phyloP scores from a whole-genome alignment of 2,329 filamentous ascomycete species.

The Nemania sp. region DNA sequence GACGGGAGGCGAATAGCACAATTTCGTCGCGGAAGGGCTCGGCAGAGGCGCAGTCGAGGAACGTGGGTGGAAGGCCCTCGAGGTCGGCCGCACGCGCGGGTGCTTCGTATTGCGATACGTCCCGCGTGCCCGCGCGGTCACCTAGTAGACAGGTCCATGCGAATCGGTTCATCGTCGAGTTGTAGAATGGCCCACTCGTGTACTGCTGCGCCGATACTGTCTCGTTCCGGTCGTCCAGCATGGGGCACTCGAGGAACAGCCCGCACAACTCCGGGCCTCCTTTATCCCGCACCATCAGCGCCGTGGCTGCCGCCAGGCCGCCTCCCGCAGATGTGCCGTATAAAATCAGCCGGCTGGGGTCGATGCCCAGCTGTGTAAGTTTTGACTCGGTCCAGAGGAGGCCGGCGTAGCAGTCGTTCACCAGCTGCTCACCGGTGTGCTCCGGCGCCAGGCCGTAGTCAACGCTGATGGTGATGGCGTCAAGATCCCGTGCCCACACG shows the following conservation, averaged over 20 bases:
- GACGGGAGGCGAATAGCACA: conserved; percentile 39
- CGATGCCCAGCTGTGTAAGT: conserved; percentile 44
- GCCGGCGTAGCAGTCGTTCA: conserved; percentile 45
- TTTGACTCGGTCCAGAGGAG: conserved; percentile 41
- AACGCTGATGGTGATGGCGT: conserved; percentile 39
- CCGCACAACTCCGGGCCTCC: conserved; percentile 41
- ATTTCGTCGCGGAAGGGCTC: conserved; percentile 43
- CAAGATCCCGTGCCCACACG: conserved; percentile 37
- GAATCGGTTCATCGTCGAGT: conserved; percentile 35
- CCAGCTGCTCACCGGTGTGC: conserved; percentile 34
- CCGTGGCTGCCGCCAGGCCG: conserved; percentile 57
- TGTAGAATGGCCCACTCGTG: conserved; percentile 38
- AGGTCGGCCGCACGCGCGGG: conserved; percentile 39
- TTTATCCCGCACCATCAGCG: conserved; percentile 51
- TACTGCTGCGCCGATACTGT: conserved; percentile 39
- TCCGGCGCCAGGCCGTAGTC: conserved; percentile 41
- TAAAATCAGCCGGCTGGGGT: conserved; percentile 53
- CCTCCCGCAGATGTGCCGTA: conserved; percentile 61
- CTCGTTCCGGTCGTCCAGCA: conserved; percentile 46
- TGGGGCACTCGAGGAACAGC: conserved; percentile 45
- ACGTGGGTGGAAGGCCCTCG: conserved; percentile 38
- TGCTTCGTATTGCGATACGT: conserved; percentile 39
- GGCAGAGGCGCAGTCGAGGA: conserved; percentile 41
- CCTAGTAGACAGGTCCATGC: conserved; percentile 40
- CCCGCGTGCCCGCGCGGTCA: conserved; percentile 32